phyloP scores from a whole-genome alignment of 176 grass and related monocot species.

The Juncus inflexus region DNA sequence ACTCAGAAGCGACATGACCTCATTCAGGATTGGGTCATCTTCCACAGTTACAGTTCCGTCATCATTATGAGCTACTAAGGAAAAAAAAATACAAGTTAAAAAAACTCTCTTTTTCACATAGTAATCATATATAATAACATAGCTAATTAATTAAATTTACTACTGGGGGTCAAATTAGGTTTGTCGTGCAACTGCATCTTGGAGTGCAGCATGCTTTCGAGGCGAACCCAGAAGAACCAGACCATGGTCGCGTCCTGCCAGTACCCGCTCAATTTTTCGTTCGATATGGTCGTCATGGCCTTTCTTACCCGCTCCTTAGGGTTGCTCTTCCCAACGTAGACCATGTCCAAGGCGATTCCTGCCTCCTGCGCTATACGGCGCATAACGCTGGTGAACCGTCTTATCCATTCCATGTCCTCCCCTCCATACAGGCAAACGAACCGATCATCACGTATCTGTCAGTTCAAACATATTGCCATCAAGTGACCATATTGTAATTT shows the following conservation, averaged over 20 bases:
- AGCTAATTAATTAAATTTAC: too few relatives aligned
- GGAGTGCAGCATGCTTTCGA: slow-evolving; percentile 51
- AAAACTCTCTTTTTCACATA: too few relatives aligned
- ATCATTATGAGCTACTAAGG: too few relatives aligned
- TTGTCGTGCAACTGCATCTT: slow-evolving; percentile 36
- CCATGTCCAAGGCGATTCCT: slow-evolving; percentile 30
- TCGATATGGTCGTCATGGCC: not conserved
- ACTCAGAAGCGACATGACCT: slow-evolving; percentile 40
- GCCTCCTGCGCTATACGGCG: slow-evolving; percentile 20
- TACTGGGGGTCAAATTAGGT: not conserved
- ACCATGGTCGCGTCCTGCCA: slow-evolving; percentile 37
- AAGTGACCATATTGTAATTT: too few relatives aligned
- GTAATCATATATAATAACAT: too few relatives aligned
- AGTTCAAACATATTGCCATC: not conserved
- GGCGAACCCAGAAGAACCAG: slow-evolving; percentile 52
- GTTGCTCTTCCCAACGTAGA: slow-evolving; percentile 52
- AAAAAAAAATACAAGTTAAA: too few relatives aligned
- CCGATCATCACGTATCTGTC: slow-evolving; percentile 26
- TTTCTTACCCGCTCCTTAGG: slow-evolving; percentile 33
- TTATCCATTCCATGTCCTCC: slow-evolving; percentile 39
- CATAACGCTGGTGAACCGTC: slow-evolving; percentile 27
- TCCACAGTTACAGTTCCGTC: slow-evolving; percentile 13
- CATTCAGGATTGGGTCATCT: slow-evolving; percentile 36
- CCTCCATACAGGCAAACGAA: slow-evolving; percentile 43
- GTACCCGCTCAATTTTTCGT: slow-evolving; percentile 43